Evolutionary conservation across 2,329 filamentous ascomycete species (phyloP), one percentile per base, ranked within the genome.

Genomic region (Sphaceloma murrayae): DNA sequence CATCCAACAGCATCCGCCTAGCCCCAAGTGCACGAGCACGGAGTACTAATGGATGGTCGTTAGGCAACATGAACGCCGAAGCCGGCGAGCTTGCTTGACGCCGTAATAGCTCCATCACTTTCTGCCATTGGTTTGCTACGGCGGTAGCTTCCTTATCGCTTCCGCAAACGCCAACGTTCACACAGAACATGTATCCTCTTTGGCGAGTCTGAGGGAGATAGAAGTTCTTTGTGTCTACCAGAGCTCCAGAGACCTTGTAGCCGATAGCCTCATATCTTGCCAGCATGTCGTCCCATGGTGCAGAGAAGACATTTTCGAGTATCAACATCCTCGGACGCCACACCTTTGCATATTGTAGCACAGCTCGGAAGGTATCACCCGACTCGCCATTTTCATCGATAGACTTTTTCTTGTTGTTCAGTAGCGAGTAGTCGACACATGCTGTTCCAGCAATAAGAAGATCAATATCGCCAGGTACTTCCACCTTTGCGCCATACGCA

Each of bases 391-490:
- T 62, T 5, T 73, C 66, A 1, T 69, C 61, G 0, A 79, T 57
- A 0, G 60, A 59, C 46, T 76, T 77, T 11, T 64, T 64, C 3
- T 66, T 58, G 39, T 65, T 73, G 57, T 87, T 89, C 22, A 87
- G 59, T 0, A 51, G 55, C 0, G 83, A 88, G 51, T 82, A 84
- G 53, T 88, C 83, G 2, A 85, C 80, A 52, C 84, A 91, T 0
- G 81, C 79, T 31, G 80, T 84, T 0, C 84, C 84, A 5, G 80
- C 80, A 33, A 88, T 65, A 1, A 89, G 62, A 0, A 89, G 56
- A 50, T 88, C 79, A 1, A 77, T 60, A 8, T 71, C 55, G 0
- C 58, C 59, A 0, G 81, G 81, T 1, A 86, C 73, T 1, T 59
- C 43, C 3, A 67, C 67, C 38, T 69, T 62, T 5, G 72, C 70